Evolutionary conservation across 225 moss, liverwort and hornwort species (phyloP), one percentile per base, ranked within the genome.

Genomic region (Marchantia polymorpha): DNA sequence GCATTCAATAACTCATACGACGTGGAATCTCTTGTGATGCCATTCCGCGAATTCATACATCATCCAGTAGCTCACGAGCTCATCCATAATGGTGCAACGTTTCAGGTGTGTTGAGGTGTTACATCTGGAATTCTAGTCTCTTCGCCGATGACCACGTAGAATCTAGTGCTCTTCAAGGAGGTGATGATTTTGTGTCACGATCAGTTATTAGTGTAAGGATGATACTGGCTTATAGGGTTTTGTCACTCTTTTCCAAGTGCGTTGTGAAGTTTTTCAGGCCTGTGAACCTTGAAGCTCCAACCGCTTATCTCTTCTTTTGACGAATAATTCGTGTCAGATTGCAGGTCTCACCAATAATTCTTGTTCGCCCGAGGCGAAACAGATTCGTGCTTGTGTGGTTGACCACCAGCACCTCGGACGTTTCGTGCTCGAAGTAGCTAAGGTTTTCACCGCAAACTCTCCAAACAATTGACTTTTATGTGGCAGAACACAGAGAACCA

Each of bases 341-440:
- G 89, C 84, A 12, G 89, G 89, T 55, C 64, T 90, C 47, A 90
- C 87, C 1, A 87, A 86, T 82, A 87, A 77, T 61, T 90, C 89
- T 2, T 82, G 65, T 72, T 65, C 52, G 13, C 71, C 78, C 49
- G 74, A 82, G 14, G 87, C 89, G 6, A 73, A 72, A 30, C 58
- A 47, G 60, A 79, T 87, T 29, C 87, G 89, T 19, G 10, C 75
- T 25, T 90, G 87, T 69, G 78, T 83, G 15, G 52, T 74, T 20
- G 64, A 78, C 8, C 82, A 77, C 64, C 74, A 85, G n/a, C 47
- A 30, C 15, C 82, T 87, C 1, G 89, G 85, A 10, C 20, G 61
- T 54, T 51, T 70, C 51, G 79, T 90, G 20, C 46, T 86, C 31
- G 61, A 84, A 2, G 87, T 90, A 56, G 89, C 89, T 17, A 87